Percentiles rank a stretch among this genome's conserved stretches.
Conservation (phyloP, 495 filamentous ascomycete species). For the Chlorociboria aeruginascens region DNA sequence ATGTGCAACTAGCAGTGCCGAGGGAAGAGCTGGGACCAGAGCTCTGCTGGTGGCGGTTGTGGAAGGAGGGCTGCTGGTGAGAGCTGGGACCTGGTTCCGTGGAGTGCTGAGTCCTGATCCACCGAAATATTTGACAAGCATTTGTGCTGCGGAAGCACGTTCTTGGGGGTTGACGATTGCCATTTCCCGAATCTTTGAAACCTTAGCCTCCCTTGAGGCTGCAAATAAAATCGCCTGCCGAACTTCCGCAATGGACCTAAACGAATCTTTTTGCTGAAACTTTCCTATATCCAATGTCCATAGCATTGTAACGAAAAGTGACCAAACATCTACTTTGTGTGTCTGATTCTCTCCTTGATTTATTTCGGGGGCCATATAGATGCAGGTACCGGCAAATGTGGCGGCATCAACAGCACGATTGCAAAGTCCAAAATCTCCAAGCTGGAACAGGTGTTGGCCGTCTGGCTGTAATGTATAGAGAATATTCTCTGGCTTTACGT, state of each 20-base stretch:
- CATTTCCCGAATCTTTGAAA: conserved; percentile 12
- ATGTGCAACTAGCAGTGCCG: neutral
- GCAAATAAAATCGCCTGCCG: conserved; percentile 1
- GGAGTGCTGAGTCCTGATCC: conserved; percentile 14
- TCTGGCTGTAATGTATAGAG: conserved; percentile 49
- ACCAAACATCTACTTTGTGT: conserved; percentile 30
- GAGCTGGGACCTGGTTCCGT: conserved; percentile 11
- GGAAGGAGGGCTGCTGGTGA: conserved; percentile 3
- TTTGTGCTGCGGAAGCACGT: conserved; percentile 14
- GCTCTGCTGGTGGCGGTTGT: neutral
- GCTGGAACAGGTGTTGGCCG: conserved; percentile 68
- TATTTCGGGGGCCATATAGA: no score
- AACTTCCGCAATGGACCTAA: neutral
- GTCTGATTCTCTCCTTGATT: conserved; percentile 15
- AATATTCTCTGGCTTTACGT: conserved; percentile 97
- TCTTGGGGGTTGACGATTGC: conserved; percentile 10
- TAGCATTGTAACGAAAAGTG: conserved; percentile 29
- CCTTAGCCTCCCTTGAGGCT: conserved; percentile 46
- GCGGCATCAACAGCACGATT: conserved; percentile 72
- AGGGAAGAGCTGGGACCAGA: neutral
- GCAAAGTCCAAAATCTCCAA: conserved; percentile 90
- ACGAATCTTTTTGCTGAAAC: conserved; percentile 9
- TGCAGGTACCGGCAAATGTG: no score
- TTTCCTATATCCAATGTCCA: conserved; percentile 19
- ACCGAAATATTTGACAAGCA: conserved; percentile 13